Conservation (phyloP, 2,329 filamentous ascomycete species). For the Fusarium circinatum region DNA sequence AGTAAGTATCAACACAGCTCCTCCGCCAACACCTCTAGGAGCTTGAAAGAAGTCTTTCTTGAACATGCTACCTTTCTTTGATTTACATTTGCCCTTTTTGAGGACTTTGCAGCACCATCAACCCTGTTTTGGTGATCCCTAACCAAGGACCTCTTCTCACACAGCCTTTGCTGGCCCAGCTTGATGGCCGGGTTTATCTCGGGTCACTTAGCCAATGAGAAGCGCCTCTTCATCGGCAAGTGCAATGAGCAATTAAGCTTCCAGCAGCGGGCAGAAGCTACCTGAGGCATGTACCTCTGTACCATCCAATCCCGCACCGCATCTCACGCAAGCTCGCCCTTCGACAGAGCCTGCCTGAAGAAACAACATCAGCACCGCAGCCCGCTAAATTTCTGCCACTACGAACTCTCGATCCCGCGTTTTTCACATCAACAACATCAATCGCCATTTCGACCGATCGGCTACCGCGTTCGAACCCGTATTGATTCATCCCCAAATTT, state of each 20-base stretch:
- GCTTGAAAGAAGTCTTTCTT: constrained; percentile 40
- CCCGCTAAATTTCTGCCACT: constrained; percentile 47
- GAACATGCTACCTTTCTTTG: neutral
- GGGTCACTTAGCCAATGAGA: constrained; percentile 31
- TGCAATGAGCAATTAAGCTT: neutral
- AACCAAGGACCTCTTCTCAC: constrained; percentile 14
- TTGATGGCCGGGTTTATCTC: constrained; percentile 42
- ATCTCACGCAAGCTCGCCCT: constrained; percentile 30
- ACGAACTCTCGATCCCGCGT: constrained; percentile 42
- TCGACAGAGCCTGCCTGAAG: constrained; percentile 35
- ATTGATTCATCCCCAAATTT: constrained; percentile 26
- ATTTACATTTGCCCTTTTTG: neutral
- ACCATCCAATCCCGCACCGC: constrained; percentile 6
- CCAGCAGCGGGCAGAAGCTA: constrained; percentile 14
- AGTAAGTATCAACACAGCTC: constrained; percentile 37
- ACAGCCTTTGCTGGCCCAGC: constrained; percentile 38
- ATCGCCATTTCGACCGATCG: constrained; percentile 33
- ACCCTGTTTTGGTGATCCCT: constrained; percentile 16
- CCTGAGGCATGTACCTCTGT: constrained; percentile 37
- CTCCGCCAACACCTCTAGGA: constrained; percentile 17
- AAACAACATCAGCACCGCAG: constrained; percentile 44
- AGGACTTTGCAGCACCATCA: neutral
- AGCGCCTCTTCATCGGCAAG: neutral
- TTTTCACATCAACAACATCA: constrained; percentile 44
- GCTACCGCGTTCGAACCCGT: constrained; percentile 39